These are phyloP conservation scores for Meira miltonrushii DNA, from an alignment of 1,284 basidiomycete genomes.

Conservation along the genomic window DNA sequence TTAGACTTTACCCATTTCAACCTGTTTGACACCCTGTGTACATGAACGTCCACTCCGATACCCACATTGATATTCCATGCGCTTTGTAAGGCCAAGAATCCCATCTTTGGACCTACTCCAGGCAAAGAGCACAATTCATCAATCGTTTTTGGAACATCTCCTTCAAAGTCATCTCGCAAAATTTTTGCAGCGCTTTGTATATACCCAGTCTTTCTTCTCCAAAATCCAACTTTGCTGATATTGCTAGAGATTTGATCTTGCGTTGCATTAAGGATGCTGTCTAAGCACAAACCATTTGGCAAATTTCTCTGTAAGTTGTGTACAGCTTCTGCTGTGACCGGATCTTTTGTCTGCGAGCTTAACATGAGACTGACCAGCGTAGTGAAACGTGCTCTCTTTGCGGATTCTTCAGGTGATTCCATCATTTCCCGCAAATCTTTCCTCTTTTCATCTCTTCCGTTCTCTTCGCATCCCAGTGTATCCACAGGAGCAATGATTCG, in stretches of 20 bases:
- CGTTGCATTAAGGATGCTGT: constrained; percentile 66
- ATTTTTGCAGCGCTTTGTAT: constrained; percentile 32
- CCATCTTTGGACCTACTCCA: constrained; percentile 53
- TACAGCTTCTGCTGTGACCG: constrained; percentile 71
- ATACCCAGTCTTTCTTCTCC: constrained; percentile 71
- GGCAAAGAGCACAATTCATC: constrained; percentile 42
- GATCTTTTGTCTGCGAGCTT: constrained; percentile 79
- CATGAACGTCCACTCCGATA: constrained; percentile 93
- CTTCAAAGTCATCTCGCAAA: constrained; percentile 24
- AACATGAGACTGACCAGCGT: constrained; percentile 91
- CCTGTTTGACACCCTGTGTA: constrained; percentile 87
- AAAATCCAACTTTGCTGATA: constrained; percentile 87
- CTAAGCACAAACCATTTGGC: constrained; percentile 70
- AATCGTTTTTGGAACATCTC: constrained; percentile 39
- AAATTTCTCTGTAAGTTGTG: constrained; percentile 67
- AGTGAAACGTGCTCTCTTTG: constrained; percentile 70
- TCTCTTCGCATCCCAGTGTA: constrained; percentile 51
- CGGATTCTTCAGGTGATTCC: constrained; percentile 26
- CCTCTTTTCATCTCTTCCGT: constrained; percentile 29
- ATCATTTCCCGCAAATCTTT: constrained; percentile 25
- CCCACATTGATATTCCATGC: constrained; percentile 84
- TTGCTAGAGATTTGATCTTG: constrained; percentile 64
- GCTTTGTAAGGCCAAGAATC: constrained; percentile 63
- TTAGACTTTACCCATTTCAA: constrained; percentile 87
- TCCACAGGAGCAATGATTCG: constrained; percentile 50